These are phyloP conservation scores for Brasenia schreberi DNA, from an alignment of 164 flowering plant species.

Conservation along the genomic window DNA sequence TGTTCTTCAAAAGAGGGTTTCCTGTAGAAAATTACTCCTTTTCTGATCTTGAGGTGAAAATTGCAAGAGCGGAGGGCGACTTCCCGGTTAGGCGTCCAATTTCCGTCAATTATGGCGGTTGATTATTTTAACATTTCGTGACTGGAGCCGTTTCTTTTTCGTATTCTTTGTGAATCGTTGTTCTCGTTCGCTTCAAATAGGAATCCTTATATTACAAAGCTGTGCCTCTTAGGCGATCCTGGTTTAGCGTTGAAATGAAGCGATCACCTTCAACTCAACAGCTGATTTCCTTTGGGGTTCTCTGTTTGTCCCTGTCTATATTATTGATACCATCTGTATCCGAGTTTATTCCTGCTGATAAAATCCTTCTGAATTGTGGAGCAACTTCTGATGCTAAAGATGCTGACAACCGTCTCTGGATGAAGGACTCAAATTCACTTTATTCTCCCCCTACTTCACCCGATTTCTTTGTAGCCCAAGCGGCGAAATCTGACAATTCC, in stretches of 20 bases:
- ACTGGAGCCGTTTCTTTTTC: too few relatives aligned
- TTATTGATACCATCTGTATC: background rate
- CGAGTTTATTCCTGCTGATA: conserved; percentile 1
- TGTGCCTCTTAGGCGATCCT: too few relatives aligned
- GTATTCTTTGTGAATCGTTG: too few relatives aligned
- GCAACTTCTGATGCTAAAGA: conserved; percentile 17
- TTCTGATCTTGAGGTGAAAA: too few relatives aligned
- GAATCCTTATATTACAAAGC: too few relatives aligned
- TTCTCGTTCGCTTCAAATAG: too few relatives aligned
- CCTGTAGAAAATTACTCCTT: too few relatives aligned
- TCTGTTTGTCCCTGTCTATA: background rate
- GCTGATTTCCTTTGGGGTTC: background rate
- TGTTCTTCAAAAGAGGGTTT: too few relatives aligned
- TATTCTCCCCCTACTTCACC: conserved; percentile 15
- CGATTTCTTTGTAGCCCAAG: conserved; percentile 14
- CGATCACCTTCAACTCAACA: background rate
- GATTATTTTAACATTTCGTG: too few relatives aligned
- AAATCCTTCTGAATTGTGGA: conserved; percentile 34
- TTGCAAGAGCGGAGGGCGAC: too few relatives aligned
- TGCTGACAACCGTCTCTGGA: conserved; percentile 38
- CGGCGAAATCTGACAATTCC: conserved; percentile 37
- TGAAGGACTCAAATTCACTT: conserved; percentile 23
- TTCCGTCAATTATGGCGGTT: too few relatives aligned
- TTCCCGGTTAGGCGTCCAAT: too few relatives aligned
- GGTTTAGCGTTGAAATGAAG: background rate